phyloP scores from a whole-genome alignment of 345 rosid genomes.

The Corymbia maculata region DNA sequence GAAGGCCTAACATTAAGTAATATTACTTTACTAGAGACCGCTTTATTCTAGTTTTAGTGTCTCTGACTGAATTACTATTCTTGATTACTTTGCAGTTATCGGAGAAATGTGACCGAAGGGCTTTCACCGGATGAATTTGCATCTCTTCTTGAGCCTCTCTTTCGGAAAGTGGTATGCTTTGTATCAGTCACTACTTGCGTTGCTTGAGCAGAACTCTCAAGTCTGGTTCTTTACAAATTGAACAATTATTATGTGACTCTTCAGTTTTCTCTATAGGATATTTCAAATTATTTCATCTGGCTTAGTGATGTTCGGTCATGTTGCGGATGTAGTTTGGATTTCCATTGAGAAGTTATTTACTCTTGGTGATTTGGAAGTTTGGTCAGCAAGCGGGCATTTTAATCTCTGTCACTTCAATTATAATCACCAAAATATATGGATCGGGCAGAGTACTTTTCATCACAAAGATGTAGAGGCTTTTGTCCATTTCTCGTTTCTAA shows the following conservation, averaged over 20 bases:
- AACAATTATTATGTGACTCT: not conserved
- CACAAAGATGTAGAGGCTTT: not conserved
- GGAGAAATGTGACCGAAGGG: slow-evolving; percentile 5
- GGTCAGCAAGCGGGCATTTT: not conserved
- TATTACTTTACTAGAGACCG: not conserved
- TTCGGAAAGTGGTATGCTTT: slow-evolving; percentile 14
- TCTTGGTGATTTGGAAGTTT: not conserved
- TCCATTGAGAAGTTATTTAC: not conserved
- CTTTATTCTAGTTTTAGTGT: not conserved
- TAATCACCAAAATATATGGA: not conserved
- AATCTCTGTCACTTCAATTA: not conserved
- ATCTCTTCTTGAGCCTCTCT: slow-evolving; percentile 13
- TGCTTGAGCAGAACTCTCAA: not conserved
- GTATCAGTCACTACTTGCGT: not conserved
- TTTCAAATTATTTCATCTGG: not conserved
- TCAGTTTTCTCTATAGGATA: not conserved
- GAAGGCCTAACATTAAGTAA: slow-evolving; percentile 1
- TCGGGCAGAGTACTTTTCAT: not conserved
- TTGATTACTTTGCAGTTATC: slow-evolving; percentile 7
- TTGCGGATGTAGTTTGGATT: not conserved
- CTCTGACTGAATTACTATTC: not conserved
- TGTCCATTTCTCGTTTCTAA: not conserved
- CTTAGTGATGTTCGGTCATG: not conserved
- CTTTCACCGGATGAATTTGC: slow-evolving; percentile 2
- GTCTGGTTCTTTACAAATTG: not conserved